phyloP scores from a whole-genome alignment of 306 rosid genomes.

The Leucaena leucocephala region DNA sequence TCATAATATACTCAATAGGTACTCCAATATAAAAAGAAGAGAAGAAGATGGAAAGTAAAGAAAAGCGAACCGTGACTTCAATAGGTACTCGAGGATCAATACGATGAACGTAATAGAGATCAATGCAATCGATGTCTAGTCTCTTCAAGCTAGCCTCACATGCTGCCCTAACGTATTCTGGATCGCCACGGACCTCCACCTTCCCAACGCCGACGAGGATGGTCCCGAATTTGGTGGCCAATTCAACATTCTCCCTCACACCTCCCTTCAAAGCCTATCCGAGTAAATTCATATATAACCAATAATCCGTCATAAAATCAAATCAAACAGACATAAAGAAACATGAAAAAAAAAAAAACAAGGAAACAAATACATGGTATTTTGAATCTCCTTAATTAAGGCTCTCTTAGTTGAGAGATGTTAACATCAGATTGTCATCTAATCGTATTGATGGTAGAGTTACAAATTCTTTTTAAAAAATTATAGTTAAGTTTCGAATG shows the following conservation, averaged over 20 bases:
- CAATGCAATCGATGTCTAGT: slow-evolving; percentile 52
- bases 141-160: slow-evolving; percentile 69
- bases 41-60: not conserved
- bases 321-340: not conserved
- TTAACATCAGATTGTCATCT: too few species aligned
- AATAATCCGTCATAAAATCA: not conserved
- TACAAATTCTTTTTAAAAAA: too few species aligned
- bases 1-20: too few species aligned
- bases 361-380: too few species aligned
- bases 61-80: slow-evolving; percentile 61
- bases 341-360: not conserved
- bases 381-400: too few species aligned
- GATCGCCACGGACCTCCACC: slow-evolving; percentile 54
- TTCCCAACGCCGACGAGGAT: slow-evolving; percentile 6
- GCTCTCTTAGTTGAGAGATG: too few species aligned
- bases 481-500: too few species aligned
- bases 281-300: not conserved
- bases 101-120: slow-evolving; percentile 83
- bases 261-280: slow-evolving; percentile 52
- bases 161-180: slow-evolving; percentile 66
- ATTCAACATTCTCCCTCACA: slow-evolving; percentile 49
- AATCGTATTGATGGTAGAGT: too few species aligned
- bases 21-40: too few species aligned
- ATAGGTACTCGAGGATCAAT: slow-evolving; percentile 66
- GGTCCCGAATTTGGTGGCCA: slow-evolving; percentile 69